Evolutionary conservation across 2,329 filamentous ascomycete species (phyloP).

Genomic region (Colletotrichum sp.): DNA sequence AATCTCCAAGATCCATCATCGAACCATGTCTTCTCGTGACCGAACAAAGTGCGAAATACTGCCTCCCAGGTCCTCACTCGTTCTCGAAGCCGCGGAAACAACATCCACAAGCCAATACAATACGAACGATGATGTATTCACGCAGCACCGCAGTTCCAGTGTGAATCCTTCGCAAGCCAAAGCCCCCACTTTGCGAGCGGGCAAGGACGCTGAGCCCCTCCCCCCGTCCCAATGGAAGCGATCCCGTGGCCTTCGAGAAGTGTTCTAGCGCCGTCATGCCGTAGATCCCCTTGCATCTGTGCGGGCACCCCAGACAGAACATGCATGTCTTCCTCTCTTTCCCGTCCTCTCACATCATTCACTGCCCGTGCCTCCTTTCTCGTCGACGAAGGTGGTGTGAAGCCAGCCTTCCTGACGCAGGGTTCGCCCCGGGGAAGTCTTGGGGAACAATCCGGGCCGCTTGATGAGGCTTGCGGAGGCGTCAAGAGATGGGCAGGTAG

Average conservation of each 20-base stretch:
- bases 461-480: neutral
- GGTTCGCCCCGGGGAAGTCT: neutral
- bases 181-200: neutral
- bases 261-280: neutral
- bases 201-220: neutral
- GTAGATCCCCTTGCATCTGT: neutral
- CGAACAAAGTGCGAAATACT: neutral
- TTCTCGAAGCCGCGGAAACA: neutral
- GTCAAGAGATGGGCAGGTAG: neutral
- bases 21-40: neutral
- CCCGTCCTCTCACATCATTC: neutral
- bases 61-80: neutral
- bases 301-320: neutral
- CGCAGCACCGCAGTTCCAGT: neutral
- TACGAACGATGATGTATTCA: neutral
- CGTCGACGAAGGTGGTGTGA: neutral
- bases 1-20: neutral
- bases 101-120: neutral
- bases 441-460: neutral
- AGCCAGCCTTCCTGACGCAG: neutral
- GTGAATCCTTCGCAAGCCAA: neutral
- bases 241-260: constrained; percentile 5
- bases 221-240: neutral
- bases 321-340: neutral
- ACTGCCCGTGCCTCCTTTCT: neutral